Evolutionary conservation across 2,329 filamentous ascomycete genomes (phyloP), one percentile per base, ranked within the genome.

Genomic region (Sporothrix pallida): DNA sequence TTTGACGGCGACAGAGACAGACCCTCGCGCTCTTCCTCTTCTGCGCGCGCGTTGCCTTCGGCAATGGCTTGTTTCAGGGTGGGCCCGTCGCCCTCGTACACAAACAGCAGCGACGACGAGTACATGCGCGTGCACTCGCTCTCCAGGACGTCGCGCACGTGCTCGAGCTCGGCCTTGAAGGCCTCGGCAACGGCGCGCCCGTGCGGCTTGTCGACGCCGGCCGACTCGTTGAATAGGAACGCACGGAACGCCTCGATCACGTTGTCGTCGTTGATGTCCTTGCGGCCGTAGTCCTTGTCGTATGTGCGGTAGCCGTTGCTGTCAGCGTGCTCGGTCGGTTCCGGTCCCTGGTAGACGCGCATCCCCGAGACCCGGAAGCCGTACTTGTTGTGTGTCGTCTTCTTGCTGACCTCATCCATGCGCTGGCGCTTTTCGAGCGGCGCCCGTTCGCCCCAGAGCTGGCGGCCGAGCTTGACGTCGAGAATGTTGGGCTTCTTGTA

Each of bases 401-500:
- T 83, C 42, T 82, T 80, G 46, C 85, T 84, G 74, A 91, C 88
- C 79, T 88, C 85, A 77, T 90, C 86, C 78, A 91, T 90, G 44
- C 89, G 86, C 50, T 82, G 79, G 78, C 87, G 87, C 83, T 91
- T 91, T 78, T 89, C 84, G 37, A 81, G 77, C 0, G 87, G 86
- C 31, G 89, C 89, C 75, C 90, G 86, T 74, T 97, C 93, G 15
- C 93, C 95, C 92, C 94, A 98, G 6, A 99, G 84, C 46, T 93
- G 88, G 69, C 90, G 87, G 60, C 96, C 96, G 23, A 99, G 89
- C 84, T 99, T 99, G 76, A 97, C 89, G 80, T 99, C 96, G 74
- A 99, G 85, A 8, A 99, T 94, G 78, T 97, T 98, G 7, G 96
- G 94, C 74, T 89, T 88, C 78, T 88, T 89, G 84, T 95, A 98